A percentile compares a stretch with the other conserved stretches of the same genome.
Evolutionary conservation across 371 early-diverging fungal species (phyloP).

Genomic region (Dipsacomyces acuminosporus): DNA sequence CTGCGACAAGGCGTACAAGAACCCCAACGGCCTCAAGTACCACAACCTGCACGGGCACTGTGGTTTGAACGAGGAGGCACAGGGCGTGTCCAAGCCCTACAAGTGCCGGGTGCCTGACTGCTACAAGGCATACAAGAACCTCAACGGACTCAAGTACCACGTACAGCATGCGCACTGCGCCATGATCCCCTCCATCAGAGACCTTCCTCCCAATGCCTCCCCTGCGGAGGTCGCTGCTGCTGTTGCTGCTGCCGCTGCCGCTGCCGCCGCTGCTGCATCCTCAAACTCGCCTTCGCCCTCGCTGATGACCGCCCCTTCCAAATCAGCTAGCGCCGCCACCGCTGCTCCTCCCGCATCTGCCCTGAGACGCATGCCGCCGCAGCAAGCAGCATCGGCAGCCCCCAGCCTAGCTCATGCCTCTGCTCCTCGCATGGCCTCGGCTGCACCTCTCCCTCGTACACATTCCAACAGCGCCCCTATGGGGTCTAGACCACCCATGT

Average conservation of each 20-base stretch:
- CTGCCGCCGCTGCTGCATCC: slow-evolving; percentile 23
- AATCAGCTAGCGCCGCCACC: background rate
- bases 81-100: slow-evolving; percentile 71
- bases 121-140: slow-evolving; percentile 93
- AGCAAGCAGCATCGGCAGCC: background rate
- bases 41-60: slow-evolving; percentile 85
- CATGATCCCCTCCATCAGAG: slow-evolving; percentile 42
- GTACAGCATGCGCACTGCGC: slow-evolving; percentile 79
- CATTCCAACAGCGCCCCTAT: background rate
- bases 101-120: slow-evolving; percentile 81
- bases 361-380: background rate
- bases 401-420: background rate
- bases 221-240: slow-evolving; percentile 45
- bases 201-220: slow-evolving; percentile 38
- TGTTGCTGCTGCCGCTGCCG: slow-evolving; percentile 41
- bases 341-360: background rate
- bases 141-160: slow-evolving; percentile 96
- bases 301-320: slow-evolving; percentile 2
- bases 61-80: slow-evolving; percentile 51
- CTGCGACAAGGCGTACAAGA: slow-evolving; percentile 95
- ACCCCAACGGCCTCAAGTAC: slow-evolving; percentile 97
- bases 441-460: background rate
- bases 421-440: background rate
- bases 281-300: slow-evolving; percentile 8
- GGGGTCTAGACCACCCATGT: no score